phyloP scores from a whole-genome alignment of 805 yeast genomes.

The Cyberlindnera meyerae region DNA sequence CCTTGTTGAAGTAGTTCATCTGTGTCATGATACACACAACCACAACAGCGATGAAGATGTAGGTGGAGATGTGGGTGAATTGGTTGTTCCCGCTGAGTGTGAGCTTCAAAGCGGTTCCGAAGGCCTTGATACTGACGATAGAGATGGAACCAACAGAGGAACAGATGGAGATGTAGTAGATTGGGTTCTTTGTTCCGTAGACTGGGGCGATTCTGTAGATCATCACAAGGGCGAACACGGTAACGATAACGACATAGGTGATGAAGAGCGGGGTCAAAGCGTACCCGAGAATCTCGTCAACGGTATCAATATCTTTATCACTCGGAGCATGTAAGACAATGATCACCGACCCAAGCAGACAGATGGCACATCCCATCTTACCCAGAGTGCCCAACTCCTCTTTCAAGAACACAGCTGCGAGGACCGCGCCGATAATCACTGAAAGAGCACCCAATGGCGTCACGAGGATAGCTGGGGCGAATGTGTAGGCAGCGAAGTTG shows the following conservation, averaged over 20 bases:
- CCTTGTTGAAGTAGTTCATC: slow-evolving; percentile 92
- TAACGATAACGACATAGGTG: slow-evolving; percentile 58
- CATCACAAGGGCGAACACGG: slow-evolving; percentile 67
- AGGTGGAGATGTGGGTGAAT: slow-evolving; percentile 79
- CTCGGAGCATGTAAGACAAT: slow-evolving; percentile 91
- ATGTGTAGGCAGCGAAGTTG: slow-evolving; percentile 90
- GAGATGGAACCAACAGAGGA: slow-evolving; percentile 87
- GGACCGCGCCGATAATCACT: slow-evolving; percentile 86
- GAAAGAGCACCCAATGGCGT: slow-evolving; percentile 90
- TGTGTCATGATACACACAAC: slow-evolving; percentile 80
- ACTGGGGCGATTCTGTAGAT: slow-evolving; percentile 78
- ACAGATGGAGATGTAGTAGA: slow-evolving; percentile 86
- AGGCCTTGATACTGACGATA: slow-evolving; percentile 89
- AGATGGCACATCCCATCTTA: slow-evolving; percentile 88
- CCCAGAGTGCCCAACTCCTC: slow-evolving; percentile 88
- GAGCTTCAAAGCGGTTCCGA: slow-evolving; percentile 85
- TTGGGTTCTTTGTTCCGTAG: slow-evolving; percentile 76
- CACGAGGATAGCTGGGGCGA: slow-evolving; percentile 90
- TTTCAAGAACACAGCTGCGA: slow-evolving; percentile 78
- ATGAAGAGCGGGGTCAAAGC: slow-evolving; percentile 78
- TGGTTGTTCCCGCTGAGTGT: slow-evolving; percentile 84
- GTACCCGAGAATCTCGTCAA: slow-evolving; percentile 78
- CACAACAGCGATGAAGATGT: slow-evolving; percentile 73
- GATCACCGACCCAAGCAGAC: slow-evolving; percentile 81
- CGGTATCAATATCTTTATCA: slow-evolving; percentile 84